Evolutionary conservation across 2,329 filamentous ascomycete genomes (phyloP), one percentile per base, ranked within the genome.

Genomic region (Xenosphaeropsis pyriputrescens): DNA sequence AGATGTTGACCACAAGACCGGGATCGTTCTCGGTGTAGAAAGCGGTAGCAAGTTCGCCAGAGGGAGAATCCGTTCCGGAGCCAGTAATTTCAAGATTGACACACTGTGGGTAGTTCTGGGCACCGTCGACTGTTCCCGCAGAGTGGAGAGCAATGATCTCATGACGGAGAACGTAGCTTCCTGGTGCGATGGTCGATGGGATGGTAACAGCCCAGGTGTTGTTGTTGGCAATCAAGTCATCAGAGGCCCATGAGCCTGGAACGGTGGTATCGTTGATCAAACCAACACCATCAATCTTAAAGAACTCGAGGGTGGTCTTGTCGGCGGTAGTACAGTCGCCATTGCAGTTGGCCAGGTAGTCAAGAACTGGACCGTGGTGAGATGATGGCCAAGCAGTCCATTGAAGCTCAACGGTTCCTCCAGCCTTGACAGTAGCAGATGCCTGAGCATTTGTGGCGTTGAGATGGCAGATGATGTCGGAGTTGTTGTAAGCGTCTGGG

Each of bases 111-210:
- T 71, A 49, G 58, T 60, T 57, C 66, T 68, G 43, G 60, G 56
- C 26, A 61, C 69, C 41, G 65, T 62, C 34, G 62, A 58, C 29
- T 2, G 30, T 19, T 2, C 31, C 45, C n/a, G 52, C 47, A n/a
- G 40, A 38, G 44, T 54, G 52, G 2, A 55, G 45, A 18, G 50
- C 52, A 19, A 55, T 52, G 18, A 51, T 54, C 37, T 53, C 70
- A 45, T 72, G 67, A 2, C 70, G 58, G 19, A 74, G 49, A 26
- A 74, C 64, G 43, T 72, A 73, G 43, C 64, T 59, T 2, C 68
- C 68, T 0, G 62, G 45, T 3, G 47, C 52, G 32, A 69, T 53
- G 15, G 58, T 51, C 1, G 44, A 37, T 11, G 67, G 67, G 32
- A 70, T 57, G 4, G 55, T 60, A 16, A 65, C 54, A 22, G 59